A percentile compares a stretch with the other conserved stretches of the same genome.
phyloP scores from a whole-genome alignment of 495 filamentous ascomycete species.

The Hypoxylon cercidicola region DNA sequence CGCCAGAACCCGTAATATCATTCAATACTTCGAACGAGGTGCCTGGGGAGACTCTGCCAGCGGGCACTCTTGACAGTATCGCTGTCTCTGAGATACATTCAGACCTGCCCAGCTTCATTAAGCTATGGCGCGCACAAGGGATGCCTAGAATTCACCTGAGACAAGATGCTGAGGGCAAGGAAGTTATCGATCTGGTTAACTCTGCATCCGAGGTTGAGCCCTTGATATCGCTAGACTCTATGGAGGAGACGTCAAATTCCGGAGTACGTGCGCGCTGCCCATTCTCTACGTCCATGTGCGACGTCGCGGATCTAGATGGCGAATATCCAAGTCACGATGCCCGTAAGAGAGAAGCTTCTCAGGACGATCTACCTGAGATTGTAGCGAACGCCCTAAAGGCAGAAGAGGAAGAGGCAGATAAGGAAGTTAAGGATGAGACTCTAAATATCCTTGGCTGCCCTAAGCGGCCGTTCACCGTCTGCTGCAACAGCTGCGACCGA shows the following conservation, averaged over 20 bases:
- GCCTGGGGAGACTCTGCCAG: no score
- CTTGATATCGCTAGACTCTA: slow-evolving; percentile 10
- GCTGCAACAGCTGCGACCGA: slow-evolving; percentile 89
- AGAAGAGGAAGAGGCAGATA: slow-evolving; percentile 4
- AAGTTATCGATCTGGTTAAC: slow-evolving; percentile 41
- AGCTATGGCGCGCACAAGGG: slow-evolving; percentile 37
- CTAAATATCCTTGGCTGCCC: slow-evolving; percentile 12
- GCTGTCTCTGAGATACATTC: slow-evolving; percentile 35
- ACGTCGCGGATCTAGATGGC: slow-evolving; percentile 28
- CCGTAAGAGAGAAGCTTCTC: slow-evolving; percentile 20
- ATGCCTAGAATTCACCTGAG: slow-evolving; percentile 40
- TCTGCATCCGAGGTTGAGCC: slow-evolving; percentile 16
- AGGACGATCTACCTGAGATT: slow-evolving; percentile 2
- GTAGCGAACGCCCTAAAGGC: background rate
- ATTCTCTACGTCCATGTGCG: slow-evolving; percentile 17
- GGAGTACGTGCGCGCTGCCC: slow-evolving; percentile 10
- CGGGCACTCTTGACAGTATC: slow-evolving; percentile 21
- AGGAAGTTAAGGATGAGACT: slow-evolving; percentile 1
- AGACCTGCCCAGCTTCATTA: slow-evolving; percentile 38
- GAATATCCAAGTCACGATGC: slow-evolving; percentile 11
- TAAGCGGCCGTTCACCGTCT: slow-evolving; percentile 68
- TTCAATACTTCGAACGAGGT: background rate
- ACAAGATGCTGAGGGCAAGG: slow-evolving; percentile 32
- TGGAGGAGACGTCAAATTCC: background rate
- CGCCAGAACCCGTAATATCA: background rate